phyloP scores from a whole-genome alignment of 768 basidiomycete genomes.

The Gelatoporia subvermispora region DNA sequence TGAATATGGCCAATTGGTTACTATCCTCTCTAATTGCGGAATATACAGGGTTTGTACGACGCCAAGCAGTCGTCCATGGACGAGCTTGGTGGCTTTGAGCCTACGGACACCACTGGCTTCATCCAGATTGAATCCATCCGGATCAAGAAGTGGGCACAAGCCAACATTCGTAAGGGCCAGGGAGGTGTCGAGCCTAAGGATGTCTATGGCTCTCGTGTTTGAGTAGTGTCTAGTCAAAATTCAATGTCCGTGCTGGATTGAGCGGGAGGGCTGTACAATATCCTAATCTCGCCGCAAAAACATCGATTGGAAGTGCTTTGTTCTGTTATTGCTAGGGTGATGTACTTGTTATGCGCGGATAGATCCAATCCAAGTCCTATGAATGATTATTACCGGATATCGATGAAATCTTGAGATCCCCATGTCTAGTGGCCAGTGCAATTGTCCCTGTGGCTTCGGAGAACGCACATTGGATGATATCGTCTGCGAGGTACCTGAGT shows the following conservation, averaged over 20 bases:
- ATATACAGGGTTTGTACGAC: conserved; percentile 83
- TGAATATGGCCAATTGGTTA: not conserved
- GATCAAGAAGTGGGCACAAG: conserved; percentile 96
- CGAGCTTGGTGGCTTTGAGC: conserved; percentile 96
- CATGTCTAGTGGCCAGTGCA: conserved; percentile 23
- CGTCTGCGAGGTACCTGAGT: conserved; percentile 14
- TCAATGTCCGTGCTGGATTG: too few relatives aligned
- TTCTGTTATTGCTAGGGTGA: too few relatives aligned
- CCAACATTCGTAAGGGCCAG: conserved; percentile 77
- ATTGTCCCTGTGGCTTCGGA: conserved; percentile 26
- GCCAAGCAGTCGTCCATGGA: conserved; percentile 97
- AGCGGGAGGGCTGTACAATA: too few relatives aligned
- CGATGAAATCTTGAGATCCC: conserved; percentile 5
- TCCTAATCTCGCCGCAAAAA: too few relatives aligned
- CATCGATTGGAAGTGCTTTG: too few relatives aligned
- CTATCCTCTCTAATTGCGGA: too few relatives aligned
- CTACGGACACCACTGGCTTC: conserved; percentile 92
- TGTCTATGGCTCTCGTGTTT: conserved; percentile 14
- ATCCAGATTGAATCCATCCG: conserved; percentile 97
- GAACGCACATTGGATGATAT: conserved; percentile 27
- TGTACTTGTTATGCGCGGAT: too few relatives aligned
- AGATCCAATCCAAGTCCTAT: too few relatives aligned
- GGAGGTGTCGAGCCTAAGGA: conserved; percentile 15
- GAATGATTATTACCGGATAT: too few relatives aligned
- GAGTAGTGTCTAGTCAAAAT: not conserved